Evolutionary conservation across 352 stramenopile species (phyloP).

Genomic region (Pythium periplocum): DNA sequence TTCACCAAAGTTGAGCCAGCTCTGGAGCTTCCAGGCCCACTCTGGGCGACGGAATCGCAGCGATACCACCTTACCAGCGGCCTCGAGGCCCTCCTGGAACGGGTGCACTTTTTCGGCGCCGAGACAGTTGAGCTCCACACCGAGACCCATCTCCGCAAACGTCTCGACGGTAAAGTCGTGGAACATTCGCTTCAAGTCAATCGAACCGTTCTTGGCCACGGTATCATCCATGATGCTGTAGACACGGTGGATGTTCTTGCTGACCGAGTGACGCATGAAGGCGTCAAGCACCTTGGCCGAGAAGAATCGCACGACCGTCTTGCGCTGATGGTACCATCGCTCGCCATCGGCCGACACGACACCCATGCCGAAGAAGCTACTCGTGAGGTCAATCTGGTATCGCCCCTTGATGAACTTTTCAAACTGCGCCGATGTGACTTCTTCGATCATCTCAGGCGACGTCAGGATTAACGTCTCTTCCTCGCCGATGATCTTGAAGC

Average conservation of each 20-base stretch:
- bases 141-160: constrained; percentile 52
- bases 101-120: constrained; percentile 25
- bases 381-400: too few species aligned
- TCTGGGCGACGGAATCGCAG: constrained; percentile 40
- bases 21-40: constrained; percentile 52
- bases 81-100: constrained; percentile 48
- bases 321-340: constrained; percentile 28
- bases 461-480: too few species aligned
- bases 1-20: constrained; percentile 32
- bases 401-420: too few species aligned
- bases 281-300: constrained; percentile 18
- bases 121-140: constrained; percentile 38
- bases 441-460: too few species aligned
- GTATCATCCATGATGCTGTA: constrained; percentile 11
- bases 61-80: constrained; percentile 23
- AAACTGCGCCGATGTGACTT: too few species aligned
- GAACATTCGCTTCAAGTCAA: constrained; percentile 32
- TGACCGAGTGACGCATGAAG: background rate
- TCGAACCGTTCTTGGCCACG: background rate
- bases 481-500: too few species aligned
- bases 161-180: constrained; percentile 49
- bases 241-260: constrained; percentile 14
- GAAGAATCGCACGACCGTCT: constrained; percentile 26
- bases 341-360: constrained; percentile 26
- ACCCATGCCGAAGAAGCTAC: too few species aligned